Conservation (phyloP, 306 rosid species). For the Senna tora region DNA sequence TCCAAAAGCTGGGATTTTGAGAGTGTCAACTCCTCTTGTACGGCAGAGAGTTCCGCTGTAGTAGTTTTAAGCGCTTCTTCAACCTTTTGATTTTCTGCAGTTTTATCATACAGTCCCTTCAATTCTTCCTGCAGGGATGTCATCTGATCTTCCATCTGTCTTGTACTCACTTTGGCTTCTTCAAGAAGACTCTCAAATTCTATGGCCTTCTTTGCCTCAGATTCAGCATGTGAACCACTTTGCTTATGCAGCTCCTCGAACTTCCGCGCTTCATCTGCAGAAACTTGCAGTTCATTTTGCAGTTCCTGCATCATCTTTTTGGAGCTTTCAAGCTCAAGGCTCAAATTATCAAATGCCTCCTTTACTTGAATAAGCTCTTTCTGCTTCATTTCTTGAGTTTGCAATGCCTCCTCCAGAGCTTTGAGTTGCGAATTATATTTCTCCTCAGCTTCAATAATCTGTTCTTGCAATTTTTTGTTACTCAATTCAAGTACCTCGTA, state of each 20-base stretch:
- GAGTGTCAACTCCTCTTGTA: constrained; percentile 69
- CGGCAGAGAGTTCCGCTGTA: constrained; percentile 64
- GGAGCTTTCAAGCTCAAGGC: constrained; percentile 71
- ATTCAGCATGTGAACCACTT: constrained; percentile 81
- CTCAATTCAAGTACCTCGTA: constrained; percentile 61
- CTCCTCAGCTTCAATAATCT: constrained; percentile 63
- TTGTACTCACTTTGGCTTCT: constrained; percentile 62
- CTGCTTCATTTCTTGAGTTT: constrained; percentile 69
- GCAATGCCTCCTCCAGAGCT: constrained; percentile 69
- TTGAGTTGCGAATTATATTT: constrained; percentile 62
- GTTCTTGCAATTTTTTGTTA: constrained; percentile 71
- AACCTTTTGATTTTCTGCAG: constrained; percentile 69
- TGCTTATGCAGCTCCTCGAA: constrained; percentile 86
- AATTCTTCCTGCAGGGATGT: constrained; percentile 70
- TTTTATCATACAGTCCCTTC: constrained; percentile 72
- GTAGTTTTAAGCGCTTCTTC: constrained; percentile 74
- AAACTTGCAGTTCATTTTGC: constrained; percentile 63
- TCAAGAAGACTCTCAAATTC: constrained; percentile 79
- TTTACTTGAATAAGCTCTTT: constrained; percentile 69
- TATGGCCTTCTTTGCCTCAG: constrained; percentile 66
- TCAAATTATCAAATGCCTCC: constrained; percentile 65
- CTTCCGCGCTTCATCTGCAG: constrained; percentile 61
- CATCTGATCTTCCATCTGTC: constrained; percentile 67
- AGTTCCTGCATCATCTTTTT: constrained; percentile 64
- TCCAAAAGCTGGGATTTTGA: constrained; percentile 68